Evolutionary conservation across 2,329 filamentous ascomycete genomes (phyloP).

Genomic region (Byssothecium circinans): DNA sequence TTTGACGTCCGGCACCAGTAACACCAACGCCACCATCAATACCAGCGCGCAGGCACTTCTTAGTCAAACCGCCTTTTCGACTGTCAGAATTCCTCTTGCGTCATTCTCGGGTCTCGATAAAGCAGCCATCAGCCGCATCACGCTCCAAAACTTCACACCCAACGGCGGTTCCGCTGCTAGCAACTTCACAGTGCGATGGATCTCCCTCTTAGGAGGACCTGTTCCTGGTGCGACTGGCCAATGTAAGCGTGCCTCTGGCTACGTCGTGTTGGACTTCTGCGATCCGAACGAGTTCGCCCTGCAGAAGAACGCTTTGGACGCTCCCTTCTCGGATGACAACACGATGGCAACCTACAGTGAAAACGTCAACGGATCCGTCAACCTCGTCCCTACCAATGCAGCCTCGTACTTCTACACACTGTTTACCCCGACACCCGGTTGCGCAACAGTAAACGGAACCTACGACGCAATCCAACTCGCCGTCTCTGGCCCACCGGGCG

Average conservation of each 20-base stretch:
- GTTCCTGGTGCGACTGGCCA: not conserved
- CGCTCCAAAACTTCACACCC: conserved; percentile 6
- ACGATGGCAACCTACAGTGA: conserved; percentile 7
- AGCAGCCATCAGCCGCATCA: conserved; percentile 3
- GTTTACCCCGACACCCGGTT: not conserved
- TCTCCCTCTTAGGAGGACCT: conserved; percentile 6
- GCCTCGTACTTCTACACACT: conserved; percentile 8
- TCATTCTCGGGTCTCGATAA: conserved; percentile 4
- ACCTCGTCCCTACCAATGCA: conserved; percentile 2
- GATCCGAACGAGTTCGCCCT: conserved; percentile 2
- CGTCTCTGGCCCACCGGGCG: conserved; percentile 3
- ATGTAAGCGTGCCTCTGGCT: conserved; percentile 1
- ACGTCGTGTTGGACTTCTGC: conserved; percentile 7
- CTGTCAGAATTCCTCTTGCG: conserved; percentile 7
- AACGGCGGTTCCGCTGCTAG: conserved; percentile 1
- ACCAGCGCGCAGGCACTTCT: conserved; percentile 2
- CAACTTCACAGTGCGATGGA: conserved; percentile 7
- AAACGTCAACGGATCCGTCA: conserved; percentile 2
- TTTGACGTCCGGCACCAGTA: conserved; percentile 2
- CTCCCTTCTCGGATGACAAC: conserved; percentile 7
- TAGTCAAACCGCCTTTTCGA: conserved; percentile 3
- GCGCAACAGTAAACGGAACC: conserved; percentile 5
- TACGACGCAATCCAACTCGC: conserved; percentile 3
- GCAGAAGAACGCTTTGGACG: conserved; percentile 3
- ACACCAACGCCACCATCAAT: conserved; percentile 4